A percentile compares a stretch with the other conserved stretches of the same genome.
These are phyloP conservation scores for Poteriospumella lacustris DNA, from an alignment of 108 stramenopile species.

Conservation along the genomic window DNA sequence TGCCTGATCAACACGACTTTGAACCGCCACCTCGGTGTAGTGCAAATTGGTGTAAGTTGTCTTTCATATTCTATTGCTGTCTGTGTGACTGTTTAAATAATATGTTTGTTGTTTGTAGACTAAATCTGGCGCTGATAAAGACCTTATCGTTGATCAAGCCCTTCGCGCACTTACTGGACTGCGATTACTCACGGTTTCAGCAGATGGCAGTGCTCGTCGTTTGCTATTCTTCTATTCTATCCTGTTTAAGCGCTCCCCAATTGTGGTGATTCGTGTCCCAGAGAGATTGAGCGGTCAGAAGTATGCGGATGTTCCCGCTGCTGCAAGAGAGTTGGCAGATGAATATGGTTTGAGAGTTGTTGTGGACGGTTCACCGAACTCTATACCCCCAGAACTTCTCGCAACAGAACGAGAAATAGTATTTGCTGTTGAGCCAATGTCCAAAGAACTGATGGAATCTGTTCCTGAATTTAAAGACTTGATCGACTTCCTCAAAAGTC, in stretches of 20 bases:
- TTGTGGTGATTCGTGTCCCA: neutral
- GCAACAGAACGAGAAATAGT: conserved; percentile 22
- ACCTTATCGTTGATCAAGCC: too few species aligned
- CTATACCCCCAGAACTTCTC: conserved; percentile 15
- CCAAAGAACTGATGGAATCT: conserved; percentile 22
- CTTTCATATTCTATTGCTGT: neutral
- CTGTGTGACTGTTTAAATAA: neutral
- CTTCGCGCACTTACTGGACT: conserved; percentile 5
- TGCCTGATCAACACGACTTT: conserved; percentile 3
- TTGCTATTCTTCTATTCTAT: conserved; percentile 4
- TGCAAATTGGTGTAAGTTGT: neutral
- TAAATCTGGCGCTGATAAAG: neutral
- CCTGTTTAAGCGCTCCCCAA: neutral
- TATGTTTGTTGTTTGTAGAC: conserved; percentile 3
- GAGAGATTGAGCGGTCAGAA: neutral
- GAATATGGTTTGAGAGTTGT: neutral
- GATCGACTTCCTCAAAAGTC: conserved; percentile 25
- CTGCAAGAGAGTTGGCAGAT: neutral
- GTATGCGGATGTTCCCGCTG: neutral
- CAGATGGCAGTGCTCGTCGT: neutral
- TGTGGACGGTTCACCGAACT: conserved; percentile 14
- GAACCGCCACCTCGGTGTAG: conserved; percentile 7
- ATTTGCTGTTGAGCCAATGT: conserved; percentile 21
- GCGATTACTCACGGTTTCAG: neutral
- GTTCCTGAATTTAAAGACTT: conserved; percentile 25